Conservation (phyloP, 257 asterid genomes). For the Linderniella brevidens region DNA sequence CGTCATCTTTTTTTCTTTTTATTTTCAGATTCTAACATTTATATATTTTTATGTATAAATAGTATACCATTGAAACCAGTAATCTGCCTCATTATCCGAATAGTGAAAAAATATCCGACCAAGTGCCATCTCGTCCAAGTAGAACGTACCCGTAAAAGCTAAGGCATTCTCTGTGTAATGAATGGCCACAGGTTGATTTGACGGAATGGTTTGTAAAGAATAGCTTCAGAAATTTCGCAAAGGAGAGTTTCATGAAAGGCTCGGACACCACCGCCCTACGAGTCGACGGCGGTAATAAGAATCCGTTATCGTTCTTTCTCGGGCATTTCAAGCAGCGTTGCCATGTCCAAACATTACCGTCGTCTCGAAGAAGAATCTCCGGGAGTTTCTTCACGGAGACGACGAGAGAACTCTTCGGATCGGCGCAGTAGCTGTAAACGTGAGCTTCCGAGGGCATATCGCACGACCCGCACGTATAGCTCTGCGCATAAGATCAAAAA, state of each 20-base stretch:
- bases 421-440: conserved; percentile 52
- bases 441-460: conserved; percentile 72
- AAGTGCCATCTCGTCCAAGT: no score
- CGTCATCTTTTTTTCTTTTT: no score
- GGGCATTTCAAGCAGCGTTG: conserved; percentile 75
- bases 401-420: conserved; percentile 68
- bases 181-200: conserved; percentile 76
- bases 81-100: no score
- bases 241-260: conserved; percentile 69
- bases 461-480: conserved; percentile 41
- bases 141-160: conserved; percentile 58
- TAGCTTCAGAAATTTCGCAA: conserved; percentile 67
- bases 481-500: conserved; percentile 18
- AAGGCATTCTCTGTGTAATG: conserved; percentile 76
- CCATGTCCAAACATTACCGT: conserved; percentile 85
- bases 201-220: conserved; percentile 81
- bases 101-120: no score
- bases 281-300: conserved; percentile 35
- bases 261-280: conserved; percentile 60
- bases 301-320: conserved; percentile 29
- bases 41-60: no score
- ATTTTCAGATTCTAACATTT: no score
- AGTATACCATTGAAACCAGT: no score
- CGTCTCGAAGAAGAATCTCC: conserved; percentile 33
- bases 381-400: conserved; percentile 41